phyloP scores from a whole-genome alignment of 345 rosid species.

The Leavenworthia alabamica region DNA sequence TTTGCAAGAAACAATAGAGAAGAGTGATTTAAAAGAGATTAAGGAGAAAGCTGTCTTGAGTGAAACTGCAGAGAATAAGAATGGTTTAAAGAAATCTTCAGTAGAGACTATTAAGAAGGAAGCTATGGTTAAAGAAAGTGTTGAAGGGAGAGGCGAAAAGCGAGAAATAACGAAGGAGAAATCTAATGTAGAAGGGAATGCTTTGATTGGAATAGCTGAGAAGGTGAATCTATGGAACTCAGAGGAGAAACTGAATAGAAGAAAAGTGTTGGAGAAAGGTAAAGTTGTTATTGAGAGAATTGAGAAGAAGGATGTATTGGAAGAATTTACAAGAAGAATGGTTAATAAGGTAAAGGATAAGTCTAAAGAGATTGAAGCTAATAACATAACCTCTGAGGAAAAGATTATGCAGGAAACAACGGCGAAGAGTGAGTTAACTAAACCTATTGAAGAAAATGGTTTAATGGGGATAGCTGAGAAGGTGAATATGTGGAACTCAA shows the following conservation, averaged over 20 bases:
- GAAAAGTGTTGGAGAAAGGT: conserved; percentile 3
- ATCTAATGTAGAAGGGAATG: neutral
- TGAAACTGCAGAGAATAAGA: conserved; percentile 10
- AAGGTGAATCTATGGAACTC: conserved; percentile 25
- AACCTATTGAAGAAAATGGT: conserved; percentile 1
- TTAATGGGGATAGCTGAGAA: conserved; percentile 32
- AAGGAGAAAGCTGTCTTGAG: conserved; percentile 24
- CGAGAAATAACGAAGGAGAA: neutral
- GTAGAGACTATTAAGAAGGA: conserved; percentile 8
- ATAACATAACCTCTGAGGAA: neutral
- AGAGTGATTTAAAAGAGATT: conserved; percentile 8
- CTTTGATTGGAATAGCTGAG: conserved; percentile 17
- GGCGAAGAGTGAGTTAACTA: neutral
- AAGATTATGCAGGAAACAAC: neutral
- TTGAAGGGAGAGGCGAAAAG: neutral
- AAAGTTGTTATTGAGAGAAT: conserved; percentile 2
- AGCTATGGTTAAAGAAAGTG: neutral
- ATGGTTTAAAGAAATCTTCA: neutral
- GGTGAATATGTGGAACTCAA: conserved; percentile 31
- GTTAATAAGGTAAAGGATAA: conserved; percentile 1
- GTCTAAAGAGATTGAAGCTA: neutral
- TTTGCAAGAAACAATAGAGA: conserved; percentile 20
- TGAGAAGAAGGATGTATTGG: conserved; percentile 9
- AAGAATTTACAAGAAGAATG: conserved; percentile 23
- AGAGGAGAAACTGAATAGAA: conserved; percentile 10